Evolutionary conservation across 1,284 basidiomycete species (phyloP).

Genomic region (Trichosporon coremiiforme): DNA sequence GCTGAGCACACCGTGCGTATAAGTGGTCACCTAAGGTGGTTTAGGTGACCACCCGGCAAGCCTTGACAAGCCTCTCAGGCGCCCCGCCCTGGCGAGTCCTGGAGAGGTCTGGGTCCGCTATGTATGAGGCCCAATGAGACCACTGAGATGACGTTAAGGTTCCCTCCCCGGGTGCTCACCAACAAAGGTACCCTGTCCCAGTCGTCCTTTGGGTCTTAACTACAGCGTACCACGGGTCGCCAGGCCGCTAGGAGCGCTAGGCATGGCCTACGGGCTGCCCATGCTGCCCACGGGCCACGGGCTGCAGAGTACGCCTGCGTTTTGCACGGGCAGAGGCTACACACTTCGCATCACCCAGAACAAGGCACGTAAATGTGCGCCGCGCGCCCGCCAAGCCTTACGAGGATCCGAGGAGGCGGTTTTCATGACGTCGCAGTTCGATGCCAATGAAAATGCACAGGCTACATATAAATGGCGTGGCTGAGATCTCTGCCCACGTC

Average conservation of each 20-base stretch:
- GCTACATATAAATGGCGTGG: neutral
- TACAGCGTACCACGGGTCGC: no score
- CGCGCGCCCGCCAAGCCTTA: neutral
- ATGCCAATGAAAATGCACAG: neutral
- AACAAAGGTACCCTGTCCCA: neutral
- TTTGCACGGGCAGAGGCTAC: neutral
- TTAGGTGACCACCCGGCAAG: neutral
- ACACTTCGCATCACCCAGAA: neutral
- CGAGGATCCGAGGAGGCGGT: neutral
- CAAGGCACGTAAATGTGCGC: neutral
- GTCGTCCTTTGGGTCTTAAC: neutral
- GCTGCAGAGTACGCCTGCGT: neutral
- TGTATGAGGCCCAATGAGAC: conserved; percentile 6
- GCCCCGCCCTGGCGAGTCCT: neutral
- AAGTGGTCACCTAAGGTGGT: neutral
- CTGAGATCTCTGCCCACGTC: neutral
- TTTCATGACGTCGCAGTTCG: neutral
- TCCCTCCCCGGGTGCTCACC: neutral
- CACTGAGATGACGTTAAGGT: neutral
- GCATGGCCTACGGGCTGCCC: neutral
- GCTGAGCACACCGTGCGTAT: neutral
- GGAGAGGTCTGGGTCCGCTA: neutral
- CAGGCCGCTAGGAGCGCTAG: no score
- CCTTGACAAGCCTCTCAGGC: neutral
- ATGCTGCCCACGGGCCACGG: no score